Base-by-base conservation (phyloP, 2,329 filamentous ascomycete genomes). In the Colletotrichum destructivum region DNA sequence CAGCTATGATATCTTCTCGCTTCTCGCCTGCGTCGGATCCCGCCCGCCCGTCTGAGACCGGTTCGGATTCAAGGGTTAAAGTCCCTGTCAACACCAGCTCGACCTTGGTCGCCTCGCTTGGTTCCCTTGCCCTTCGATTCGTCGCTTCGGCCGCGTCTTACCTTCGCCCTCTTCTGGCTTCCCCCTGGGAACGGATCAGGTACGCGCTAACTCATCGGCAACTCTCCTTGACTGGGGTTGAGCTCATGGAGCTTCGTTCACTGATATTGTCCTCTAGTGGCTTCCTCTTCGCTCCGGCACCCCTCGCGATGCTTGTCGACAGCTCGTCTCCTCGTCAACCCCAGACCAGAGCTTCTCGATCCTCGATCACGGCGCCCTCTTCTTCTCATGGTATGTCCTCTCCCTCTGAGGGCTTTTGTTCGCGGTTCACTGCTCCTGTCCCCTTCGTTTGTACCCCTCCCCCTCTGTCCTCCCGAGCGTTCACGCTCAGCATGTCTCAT, bases 1-100 rank as follows among this genome's bases (percentile, higher is more conserved):
- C 23, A 57, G 65, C 60, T 62, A 63, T 40, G 47, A 54, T 63
- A n/a, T 40, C 49, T 62, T 62, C 42, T 68, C 47, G n/a, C 60
- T 62, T 62, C 40, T 67, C 57, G 38, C 59, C 57, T 68, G 59
- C 40, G 49, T 62, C 65, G 59, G 46, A 51, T 57, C 26, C 40
- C 26, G 51, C 62, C 40, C 51, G 49, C 62, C 59, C 31, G 65
- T 55, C 59, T 55, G 59, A 68, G 49, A 52, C 49, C 42, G 59
- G 65, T 63, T 40, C 59, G 46, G 46, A 62, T 49, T 62, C 60
- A 15, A 51, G 60, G 60, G 61, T 63, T 63, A 35, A 63, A 55
- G 49, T 44, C 38, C 61, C 35, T 63, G 47, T 12, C 12, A 63
- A 55, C 49, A 42, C 49, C 61, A 54, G 47, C 61, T 60, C 56